These are phyloP conservation scores for Chlorencoelia australis DNA, from an alignment of 2,329 filamentous ascomycete species.

Conservation along the genomic window DNA sequence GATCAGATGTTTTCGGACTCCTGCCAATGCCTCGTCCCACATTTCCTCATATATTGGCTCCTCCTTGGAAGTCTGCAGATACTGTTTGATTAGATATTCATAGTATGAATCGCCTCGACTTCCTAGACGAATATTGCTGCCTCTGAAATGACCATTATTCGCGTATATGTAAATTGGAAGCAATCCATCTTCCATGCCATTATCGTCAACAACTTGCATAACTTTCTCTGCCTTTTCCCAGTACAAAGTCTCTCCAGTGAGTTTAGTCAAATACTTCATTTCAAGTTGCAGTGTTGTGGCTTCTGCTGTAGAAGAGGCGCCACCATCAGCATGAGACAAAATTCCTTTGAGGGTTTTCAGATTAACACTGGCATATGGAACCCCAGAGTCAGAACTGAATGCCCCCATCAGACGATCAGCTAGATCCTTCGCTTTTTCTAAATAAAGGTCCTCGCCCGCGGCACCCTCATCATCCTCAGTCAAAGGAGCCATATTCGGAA, in stretches of 20 bases:
- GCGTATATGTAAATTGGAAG: constrained; percentile 88
- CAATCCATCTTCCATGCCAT: constrained; percentile 68
- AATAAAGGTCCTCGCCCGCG: constrained; percentile 79
- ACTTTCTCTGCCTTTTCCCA: constrained; percentile 89
- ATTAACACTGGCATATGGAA: constrained; percentile 87
- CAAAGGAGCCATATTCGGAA: constrained; percentile 68
- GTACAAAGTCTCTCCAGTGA: constrained; percentile 85
- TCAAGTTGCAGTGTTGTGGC: constrained; percentile 88
- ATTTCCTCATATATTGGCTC: constrained; percentile 82
- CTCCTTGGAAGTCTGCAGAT: constrained; percentile 80
- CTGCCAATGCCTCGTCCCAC: constrained; percentile 79
- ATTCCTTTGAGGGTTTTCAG: constrained; percentile 68
- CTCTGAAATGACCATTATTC: constrained; percentile 66
- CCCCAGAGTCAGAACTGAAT: constrained; percentile 76
- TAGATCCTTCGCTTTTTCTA: constrained; percentile 91
- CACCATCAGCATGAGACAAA: constrained; percentile 71
- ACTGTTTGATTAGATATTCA: constrained; percentile 98
- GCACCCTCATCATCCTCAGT: constrained; percentile 60
- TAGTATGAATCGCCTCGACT: constrained; percentile 97
- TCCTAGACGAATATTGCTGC: constrained; percentile 79
- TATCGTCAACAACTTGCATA: constrained; percentile 82
- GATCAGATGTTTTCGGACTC: constrained; percentile 84
- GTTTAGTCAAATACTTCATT: constrained; percentile 91
- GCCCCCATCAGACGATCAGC: constrained; percentile 80
- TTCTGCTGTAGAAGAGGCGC: constrained; percentile 89